These are phyloP conservation scores for Phtheirospermum japonicum DNA, from an alignment of 257 asterid species.

Conservation along the genomic window DNA sequence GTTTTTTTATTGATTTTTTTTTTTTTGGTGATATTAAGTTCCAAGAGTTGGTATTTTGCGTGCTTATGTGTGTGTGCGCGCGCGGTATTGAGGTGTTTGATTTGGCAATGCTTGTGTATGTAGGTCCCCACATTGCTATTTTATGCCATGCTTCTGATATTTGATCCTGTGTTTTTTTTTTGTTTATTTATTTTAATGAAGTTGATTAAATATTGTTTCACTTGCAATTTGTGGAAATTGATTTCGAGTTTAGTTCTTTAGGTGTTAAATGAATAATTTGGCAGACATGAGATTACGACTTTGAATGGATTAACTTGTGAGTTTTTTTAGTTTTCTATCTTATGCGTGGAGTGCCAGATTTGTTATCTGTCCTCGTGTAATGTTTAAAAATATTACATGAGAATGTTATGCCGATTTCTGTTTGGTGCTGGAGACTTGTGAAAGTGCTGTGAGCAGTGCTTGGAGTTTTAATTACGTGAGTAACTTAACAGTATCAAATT, in stretches of 20 bases:
- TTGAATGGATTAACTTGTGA: not conserved
- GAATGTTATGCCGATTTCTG: not conserved
- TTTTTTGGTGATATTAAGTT: slow-evolving; percentile 6
- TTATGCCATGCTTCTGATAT: no score
- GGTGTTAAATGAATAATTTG: no score
- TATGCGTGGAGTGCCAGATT: not conserved
- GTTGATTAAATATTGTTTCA: not conserved
- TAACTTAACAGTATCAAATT: no score
- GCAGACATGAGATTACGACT: not conserved
- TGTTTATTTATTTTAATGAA: no score
- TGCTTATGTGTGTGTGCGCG: not conserved
- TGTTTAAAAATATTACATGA: not conserved
- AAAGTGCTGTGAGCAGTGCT: no score
- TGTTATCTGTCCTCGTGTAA: not conserved
- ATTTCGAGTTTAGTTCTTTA: not conserved
- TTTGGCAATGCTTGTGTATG: no score
- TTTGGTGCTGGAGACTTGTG: not conserved
- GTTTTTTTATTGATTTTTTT: not conserved
- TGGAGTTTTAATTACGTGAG: no score
- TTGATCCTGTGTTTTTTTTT: no score
- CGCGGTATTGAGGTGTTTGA: no score
- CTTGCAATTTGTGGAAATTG: not conserved
- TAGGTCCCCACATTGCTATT: no score
- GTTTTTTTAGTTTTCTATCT: not conserved
- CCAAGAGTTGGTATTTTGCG: not conserved